Conservation (phyloP, 2,329 filamentous ascomycete species). For the Neoarthrinium moseri region DNA sequence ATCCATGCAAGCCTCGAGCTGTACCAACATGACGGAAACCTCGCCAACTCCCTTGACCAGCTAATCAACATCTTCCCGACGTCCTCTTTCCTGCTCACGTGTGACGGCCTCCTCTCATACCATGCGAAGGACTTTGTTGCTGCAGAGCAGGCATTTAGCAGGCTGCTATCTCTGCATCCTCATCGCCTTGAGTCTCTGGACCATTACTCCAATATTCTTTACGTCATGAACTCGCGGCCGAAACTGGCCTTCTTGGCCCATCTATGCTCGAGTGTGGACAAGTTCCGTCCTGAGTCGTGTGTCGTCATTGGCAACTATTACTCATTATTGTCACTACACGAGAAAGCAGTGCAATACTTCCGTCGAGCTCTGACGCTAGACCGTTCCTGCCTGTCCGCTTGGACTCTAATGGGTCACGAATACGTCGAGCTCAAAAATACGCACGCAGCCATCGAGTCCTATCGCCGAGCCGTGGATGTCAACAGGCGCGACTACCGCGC, state of each 20-base stretch:
- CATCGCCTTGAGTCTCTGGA: slow-evolving; percentile 85
- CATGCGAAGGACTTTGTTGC: slow-evolving; percentile 80
- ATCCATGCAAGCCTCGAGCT: slow-evolving; percentile 88
- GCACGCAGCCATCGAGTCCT: slow-evolving; percentile 95
- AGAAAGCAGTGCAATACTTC: slow-evolving; percentile 98
- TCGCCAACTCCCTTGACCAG: slow-evolving; percentile 73
- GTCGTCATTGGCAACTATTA: slow-evolving; percentile 98
- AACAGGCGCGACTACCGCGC: slow-evolving; percentile 96
- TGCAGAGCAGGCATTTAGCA: slow-evolving; percentile 69
- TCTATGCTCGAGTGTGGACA: slow-evolving; percentile 86
- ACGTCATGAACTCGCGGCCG: slow-evolving; percentile 83
- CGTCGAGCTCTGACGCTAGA: slow-evolving; percentile 88
- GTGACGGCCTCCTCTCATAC: slow-evolving; percentile 83
- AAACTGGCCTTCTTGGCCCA: slow-evolving; percentile 93
- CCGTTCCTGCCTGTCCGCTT: slow-evolving; percentile 86
- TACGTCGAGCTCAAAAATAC: slow-evolving; percentile 99
- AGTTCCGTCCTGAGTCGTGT: slow-evolving; percentile 94
- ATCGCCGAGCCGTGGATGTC: slow-evolving; percentile 90
- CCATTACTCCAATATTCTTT: slow-evolving; percentile 96
- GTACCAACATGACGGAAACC: slow-evolving; percentile 76
- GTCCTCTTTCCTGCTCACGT: slow-evolving; percentile 87
- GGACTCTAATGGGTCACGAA: slow-evolving; percentile 98
- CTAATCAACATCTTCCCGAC: slow-evolving; percentile 82
- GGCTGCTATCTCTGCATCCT: slow-evolving; percentile 73
- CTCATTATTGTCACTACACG: slow-evolving; percentile 87